These are phyloP conservation scores for Medicago truncatula DNA, from an alignment of 306 rosid genomes.

Conservation along the genomic window MtrunA17r5.0-ANR NC_053043.1:15909501-15910000, in stretches of 20 bases:
- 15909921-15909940: slow-evolving; percentile 35
- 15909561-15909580: slow-evolving; percentile 47
- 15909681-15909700: slow-evolving; percentile 59
- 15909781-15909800: slow-evolving; percentile 56
- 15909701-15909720: slow-evolving; percentile 48
- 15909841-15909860: slow-evolving; percentile 51
- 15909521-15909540: slow-evolving; percentile 44
- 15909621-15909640: slow-evolving; percentile 55
- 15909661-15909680: slow-evolving; percentile 62
- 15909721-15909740: slow-evolving; percentile 53
- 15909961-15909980: slow-evolving; percentile 21
- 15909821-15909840: slow-evolving; percentile 45
- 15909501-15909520: slow-evolving; percentile 59
- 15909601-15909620: slow-evolving; percentile 51
- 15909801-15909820: slow-evolving; percentile 43
- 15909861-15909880: slow-evolving; percentile 55
- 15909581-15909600: slow-evolving; percentile 52
- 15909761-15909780: slow-evolving; percentile 52
- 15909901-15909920: slow-evolving; percentile 49
- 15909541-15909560: slow-evolving; percentile 29
- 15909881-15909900: slow-evolving; percentile 56
- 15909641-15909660: slow-evolving; percentile 51
- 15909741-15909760: slow-evolving; percentile 47
- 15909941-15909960: slow-evolving; percentile 32
- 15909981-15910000: slow-evolving; percentile 38